A percentile compares a stretch with the other conserved stretches of the same genome.
Evolutionary conservation across 2,329 filamentous ascomycete species (phyloP).

Genomic region (Cercospora zeina): DNA sequence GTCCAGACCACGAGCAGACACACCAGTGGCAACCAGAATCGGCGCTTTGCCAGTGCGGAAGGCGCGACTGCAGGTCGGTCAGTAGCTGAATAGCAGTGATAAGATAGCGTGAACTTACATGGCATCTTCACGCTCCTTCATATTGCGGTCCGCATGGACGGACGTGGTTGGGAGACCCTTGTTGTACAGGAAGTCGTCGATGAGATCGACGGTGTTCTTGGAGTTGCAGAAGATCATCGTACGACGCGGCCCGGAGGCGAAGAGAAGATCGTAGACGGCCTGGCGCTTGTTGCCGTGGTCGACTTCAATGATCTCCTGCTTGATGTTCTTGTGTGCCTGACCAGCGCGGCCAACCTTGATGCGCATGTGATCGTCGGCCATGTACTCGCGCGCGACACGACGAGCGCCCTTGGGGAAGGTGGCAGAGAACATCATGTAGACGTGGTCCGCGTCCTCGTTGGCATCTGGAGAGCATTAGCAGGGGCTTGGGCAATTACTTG

Average conservation of each 20-base stretch:
- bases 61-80: constrained; percentile 55
- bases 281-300: constrained; percentile 67
- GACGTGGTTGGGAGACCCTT: constrained; percentile 74
- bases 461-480: constrained; percentile 53
- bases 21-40: constrained; percentile 81
- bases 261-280: constrained; percentile 70
- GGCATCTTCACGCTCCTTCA: constrained; percentile 87
- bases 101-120: constrained; percentile 56
- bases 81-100: background rate
- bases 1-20: constrained; percentile 65
- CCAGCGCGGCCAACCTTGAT: constrained; percentile 87
- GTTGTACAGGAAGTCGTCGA: constrained; percentile 89
- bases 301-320: constrained; percentile 69
- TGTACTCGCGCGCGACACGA: constrained; percentile 71
- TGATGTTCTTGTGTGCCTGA: constrained; percentile 73
- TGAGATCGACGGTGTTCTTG: constrained; percentile 72
- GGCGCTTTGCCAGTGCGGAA: constrained; percentile 76
- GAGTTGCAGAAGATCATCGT: constrained; percentile 90
- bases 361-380: constrained; percentile 71
- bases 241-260: constrained; percentile 67
- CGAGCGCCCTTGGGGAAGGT: constrained; percentile 84
- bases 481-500: background rate
- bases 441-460: constrained; percentile 71
- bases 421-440: constrained; percentile 84
- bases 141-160: constrained; percentile 83